A percentile compares a stretch with the other conserved stretches of the same genome.
phyloP scores from a whole-genome alignment of 331 rosid genomes.

The Quercus lobata region DNA sequence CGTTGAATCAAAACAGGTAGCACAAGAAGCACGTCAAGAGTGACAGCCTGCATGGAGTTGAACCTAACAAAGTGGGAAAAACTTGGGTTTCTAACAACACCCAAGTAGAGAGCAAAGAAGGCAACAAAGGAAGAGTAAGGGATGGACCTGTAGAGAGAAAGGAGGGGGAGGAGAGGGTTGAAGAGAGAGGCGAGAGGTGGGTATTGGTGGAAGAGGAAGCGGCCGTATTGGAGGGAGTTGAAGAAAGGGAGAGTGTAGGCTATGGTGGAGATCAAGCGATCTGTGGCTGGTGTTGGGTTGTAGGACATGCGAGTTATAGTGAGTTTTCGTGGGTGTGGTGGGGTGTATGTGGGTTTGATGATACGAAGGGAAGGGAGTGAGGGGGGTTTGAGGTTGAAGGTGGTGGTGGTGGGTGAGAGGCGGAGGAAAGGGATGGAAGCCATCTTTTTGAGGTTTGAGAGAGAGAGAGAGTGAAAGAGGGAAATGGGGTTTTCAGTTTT shows the following conservation, averaged over 20 bases:
- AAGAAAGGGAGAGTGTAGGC: constrained; percentile 85
- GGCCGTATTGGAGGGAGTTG: constrained; percentile 87
- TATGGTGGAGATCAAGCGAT: constrained; percentile 73
- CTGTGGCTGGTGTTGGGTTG: constrained; percentile 54
- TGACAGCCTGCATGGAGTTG: constrained; percentile 87
- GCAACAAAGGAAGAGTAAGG: constrained; percentile 89
- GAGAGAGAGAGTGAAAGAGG: neutral
- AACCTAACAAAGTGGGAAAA: constrained; percentile 61
- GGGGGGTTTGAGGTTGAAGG: constrained; percentile 1
- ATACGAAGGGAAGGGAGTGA: neutral
- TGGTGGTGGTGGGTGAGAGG: constrained; percentile 5
- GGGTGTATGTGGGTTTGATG: constrained; percentile 9
- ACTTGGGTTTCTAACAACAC: constrained; percentile 71
- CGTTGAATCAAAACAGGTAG: constrained; percentile 58
- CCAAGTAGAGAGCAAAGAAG: constrained; percentile 81
- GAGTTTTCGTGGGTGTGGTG: constrained; percentile 6
- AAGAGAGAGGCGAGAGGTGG: constrained; percentile 53
- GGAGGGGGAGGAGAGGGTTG: constrained; percentile 60
- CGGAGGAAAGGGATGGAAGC: constrained; percentile 29
- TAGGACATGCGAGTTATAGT: constrained; percentile 33
- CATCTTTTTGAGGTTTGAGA: constrained; percentile 6
- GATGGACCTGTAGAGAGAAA: constrained; percentile 63
- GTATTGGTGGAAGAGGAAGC: constrained; percentile 52
- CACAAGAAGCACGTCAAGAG: constrained; percentile 77
- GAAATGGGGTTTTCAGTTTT: neutral